Evolutionary conservation across 2,329 filamentous ascomycete genomes (phyloP).

Genomic region (Calonectria montana): DNA sequence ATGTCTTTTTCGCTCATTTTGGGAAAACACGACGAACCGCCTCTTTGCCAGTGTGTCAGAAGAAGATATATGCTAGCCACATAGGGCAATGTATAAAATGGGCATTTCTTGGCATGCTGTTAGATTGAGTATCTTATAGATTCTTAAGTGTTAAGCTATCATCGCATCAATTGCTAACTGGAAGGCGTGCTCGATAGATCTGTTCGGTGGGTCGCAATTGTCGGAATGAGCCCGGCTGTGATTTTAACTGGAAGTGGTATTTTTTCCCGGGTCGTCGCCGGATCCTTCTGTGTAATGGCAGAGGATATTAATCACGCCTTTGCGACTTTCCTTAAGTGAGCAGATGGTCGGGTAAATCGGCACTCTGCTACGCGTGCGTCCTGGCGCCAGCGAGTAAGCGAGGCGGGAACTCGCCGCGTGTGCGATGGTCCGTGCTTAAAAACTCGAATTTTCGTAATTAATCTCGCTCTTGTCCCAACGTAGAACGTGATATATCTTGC

Average conservation of each 20-base stretch:
- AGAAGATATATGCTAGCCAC: neutral
- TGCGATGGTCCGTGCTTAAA: neutral
- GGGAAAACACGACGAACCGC: neutral
- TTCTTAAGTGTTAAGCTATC: neutral
- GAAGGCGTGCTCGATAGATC: neutral
- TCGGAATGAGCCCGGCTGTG: neutral
- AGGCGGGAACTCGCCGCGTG: neutral
- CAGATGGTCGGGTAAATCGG: neutral
- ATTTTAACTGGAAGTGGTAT: neutral
- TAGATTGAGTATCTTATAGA: neutral
- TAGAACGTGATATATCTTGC: neutral
- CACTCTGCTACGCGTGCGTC: neutral
- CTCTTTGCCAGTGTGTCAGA: neutral
- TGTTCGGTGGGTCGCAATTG: neutral
- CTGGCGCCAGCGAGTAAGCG: neutral
- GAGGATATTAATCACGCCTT: neutral
- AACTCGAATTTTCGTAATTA: neutral
- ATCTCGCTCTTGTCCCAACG: neutral
- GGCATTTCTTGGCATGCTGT: neutral
- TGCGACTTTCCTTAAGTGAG: neutral
- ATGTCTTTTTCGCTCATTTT: neutral
- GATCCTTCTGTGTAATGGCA: neutral
- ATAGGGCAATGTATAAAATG: neutral
- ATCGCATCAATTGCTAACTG: neutral
- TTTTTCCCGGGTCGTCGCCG: neutral